phyloP scores from a whole-genome alignment of 805 yeast genomes.

The Sugiyamaella mastotermitis region DNA sequence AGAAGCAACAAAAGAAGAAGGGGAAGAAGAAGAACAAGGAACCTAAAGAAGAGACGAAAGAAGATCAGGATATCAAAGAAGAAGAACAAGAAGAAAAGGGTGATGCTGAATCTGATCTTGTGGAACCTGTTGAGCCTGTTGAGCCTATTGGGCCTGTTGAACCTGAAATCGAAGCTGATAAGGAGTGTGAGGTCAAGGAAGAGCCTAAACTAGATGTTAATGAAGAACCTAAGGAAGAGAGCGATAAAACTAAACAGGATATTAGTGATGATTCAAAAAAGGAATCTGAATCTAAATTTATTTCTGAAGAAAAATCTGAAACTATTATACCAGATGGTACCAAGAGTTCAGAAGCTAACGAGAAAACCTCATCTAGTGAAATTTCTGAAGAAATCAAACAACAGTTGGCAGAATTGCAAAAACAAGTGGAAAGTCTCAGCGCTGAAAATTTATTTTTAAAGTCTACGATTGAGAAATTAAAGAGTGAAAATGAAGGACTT shows the following conservation, averaged over 20 bases:
- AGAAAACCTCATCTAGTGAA: neutral
- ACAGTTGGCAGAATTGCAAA: neutral
- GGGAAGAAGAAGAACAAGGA: conserved; percentile 36
- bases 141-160: conserved; percentile 6
- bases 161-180: conserved; percentile 9
- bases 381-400: neutral
- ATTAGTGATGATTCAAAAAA: conserved; percentile 13
- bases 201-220: conserved; percentile 13
- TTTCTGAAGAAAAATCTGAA: neutral
- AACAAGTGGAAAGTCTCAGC: conserved; percentile 2
- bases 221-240: conserved; percentile 10
- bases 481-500: too few relatives aligned
- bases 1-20: conserved; percentile 47
- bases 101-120: too few relatives aligned
- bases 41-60: conserved; percentile 5
- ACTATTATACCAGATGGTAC: neutral
- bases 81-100: conserved; percentile 13
- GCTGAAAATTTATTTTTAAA: too few relatives aligned
- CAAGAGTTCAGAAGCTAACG: neutral
- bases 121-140: conserved; percentile 15
- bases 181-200: conserved; percentile 10
- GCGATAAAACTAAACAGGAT: conserved; percentile 12
- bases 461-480: too few relatives aligned
- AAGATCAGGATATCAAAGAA: conserved; percentile 8
- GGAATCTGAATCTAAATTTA: conserved; percentile 14